Conservation (phyloP, 305 asterid genomes). For the Solanum hybrid region DNA sequence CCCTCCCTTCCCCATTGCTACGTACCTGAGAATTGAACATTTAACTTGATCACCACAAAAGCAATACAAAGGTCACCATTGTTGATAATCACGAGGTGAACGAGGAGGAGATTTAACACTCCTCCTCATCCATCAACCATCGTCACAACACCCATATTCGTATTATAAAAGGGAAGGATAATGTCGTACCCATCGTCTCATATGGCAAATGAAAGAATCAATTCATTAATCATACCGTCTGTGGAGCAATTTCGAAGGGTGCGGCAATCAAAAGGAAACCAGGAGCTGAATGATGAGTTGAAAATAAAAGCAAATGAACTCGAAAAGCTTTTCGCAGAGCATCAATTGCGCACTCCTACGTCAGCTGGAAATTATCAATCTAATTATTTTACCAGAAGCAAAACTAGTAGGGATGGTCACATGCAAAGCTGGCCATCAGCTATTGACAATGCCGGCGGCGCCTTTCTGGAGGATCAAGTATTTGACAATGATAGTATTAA, state of each 20-base stretch:
- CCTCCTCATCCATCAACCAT: neutral
- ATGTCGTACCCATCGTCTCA: neutral
- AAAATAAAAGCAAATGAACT: constrained; percentile 82
- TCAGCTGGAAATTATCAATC: constrained; percentile 48
- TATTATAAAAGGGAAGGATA: neutral
- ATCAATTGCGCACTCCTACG: constrained; percentile 51
- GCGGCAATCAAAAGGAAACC: constrained; percentile 70
- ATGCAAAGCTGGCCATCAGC: constrained; percentile 33
- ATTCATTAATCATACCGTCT: constrained; percentile 41
- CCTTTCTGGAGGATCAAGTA: constrained; percentile 14
- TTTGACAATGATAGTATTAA: neutral
- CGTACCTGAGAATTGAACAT: constrained; percentile 39
- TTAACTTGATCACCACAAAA: constrained; percentile 26
- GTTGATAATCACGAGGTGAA: constrained; percentile 19
- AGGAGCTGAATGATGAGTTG: constrained; percentile 77
- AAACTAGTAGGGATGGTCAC: constrained; percentile 35
- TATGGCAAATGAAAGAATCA: constrained; percentile 26
- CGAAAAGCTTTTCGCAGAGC: constrained; percentile 82
- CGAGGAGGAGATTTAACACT: constrained; percentile 22
- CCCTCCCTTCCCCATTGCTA: neutral
- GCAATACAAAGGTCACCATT: constrained; percentile 13
- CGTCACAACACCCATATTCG: neutral
- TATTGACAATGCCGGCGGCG: constrained; percentile 12
- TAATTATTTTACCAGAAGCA: constrained; percentile 30
- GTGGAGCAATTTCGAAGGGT: constrained; percentile 46